phyloP scores from a whole-genome alignment of 164 flowering plant genomes.

The Cinnamomum micranthum region DNA sequence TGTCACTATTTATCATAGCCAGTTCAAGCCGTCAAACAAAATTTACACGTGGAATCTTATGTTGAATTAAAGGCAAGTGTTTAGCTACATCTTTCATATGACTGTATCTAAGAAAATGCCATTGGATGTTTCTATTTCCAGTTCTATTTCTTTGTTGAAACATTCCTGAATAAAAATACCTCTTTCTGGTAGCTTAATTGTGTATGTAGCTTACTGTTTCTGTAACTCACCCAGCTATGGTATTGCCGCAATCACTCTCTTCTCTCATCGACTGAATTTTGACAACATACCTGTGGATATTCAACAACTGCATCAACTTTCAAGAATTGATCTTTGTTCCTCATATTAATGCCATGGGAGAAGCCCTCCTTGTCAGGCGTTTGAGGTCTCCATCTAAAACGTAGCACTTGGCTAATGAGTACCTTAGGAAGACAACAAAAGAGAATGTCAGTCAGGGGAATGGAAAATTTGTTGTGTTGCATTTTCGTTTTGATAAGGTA shows the following conservation, averaged over 20 bases:
- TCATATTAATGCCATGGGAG: constrained; percentile 76
- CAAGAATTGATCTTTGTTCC: constrained; percentile 82
- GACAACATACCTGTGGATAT: constrained; percentile 77
- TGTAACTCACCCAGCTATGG: constrained; percentile 53
- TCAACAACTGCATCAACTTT: constrained; percentile 80
- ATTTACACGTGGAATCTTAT: too few species aligned
- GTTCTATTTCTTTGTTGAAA: too few species aligned
- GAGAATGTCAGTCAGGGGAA: constrained; percentile 21
- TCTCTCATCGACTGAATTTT: constrained; percentile 94
- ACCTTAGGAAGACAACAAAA: constrained; percentile 30
- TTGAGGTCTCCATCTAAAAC: constrained; percentile 44
- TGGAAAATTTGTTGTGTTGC: constrained; percentile 81
- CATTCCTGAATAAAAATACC: neutral
- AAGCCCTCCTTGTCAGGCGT: constrained; percentile 75
- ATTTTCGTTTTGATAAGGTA: too few species aligned
- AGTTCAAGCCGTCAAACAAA: too few species aligned
- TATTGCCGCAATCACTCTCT: constrained; percentile 93
- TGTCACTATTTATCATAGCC: too few species aligned
- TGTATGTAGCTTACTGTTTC: neutral
- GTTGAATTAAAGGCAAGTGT: too few species aligned
- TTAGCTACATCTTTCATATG: too few species aligned
- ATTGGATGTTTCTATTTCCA: too few species aligned
- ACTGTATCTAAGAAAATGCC: too few species aligned
- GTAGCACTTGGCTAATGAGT: constrained; percentile 18
- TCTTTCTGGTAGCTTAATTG: neutral